Evolutionary conservation across 1,139 yeast species (phyloP).

Genomic region (Ogataea hybrid): DNA sequence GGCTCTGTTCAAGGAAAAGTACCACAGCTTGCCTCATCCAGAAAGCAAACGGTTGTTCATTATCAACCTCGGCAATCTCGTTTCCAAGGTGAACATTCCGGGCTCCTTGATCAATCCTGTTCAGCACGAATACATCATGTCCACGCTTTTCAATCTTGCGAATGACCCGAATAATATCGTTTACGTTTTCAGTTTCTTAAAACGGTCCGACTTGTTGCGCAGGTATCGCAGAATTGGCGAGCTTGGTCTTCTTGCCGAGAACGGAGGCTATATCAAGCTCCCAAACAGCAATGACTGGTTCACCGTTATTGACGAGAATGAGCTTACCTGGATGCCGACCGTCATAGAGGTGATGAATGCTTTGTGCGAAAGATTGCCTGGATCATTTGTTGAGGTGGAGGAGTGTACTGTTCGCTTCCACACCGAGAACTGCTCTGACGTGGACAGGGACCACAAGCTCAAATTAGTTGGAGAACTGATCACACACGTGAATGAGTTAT

Average conservation of each 20-base stretch:
- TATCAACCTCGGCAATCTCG: slow-evolving; percentile 48
- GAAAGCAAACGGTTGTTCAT: slow-evolving; percentile 49
- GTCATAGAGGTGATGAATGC: slow-evolving; percentile 60
- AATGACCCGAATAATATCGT: slow-evolving; percentile 57
- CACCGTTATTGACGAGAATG: slow-evolving; percentile 50
- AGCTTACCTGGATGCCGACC: slow-evolving; percentile 59
- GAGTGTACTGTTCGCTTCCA: slow-evolving; percentile 77
- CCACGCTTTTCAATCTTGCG: slow-evolving; percentile 49
- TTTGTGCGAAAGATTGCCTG: slow-evolving; percentile 77
- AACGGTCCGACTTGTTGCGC: slow-evolving; percentile 62
- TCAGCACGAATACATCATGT: slow-evolving; percentile 48
- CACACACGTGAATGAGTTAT: slow-evolving; percentile 79
- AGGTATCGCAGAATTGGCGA: slow-evolving; percentile 65
- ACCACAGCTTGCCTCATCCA: slow-evolving; percentile 16
- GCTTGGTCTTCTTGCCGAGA: slow-evolving; percentile 84
- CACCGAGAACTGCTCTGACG: slow-evolving; percentile 57
- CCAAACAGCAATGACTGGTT: slow-evolving; percentile 61
- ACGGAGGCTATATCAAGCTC: slow-evolving; percentile 73
- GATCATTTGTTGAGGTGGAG: slow-evolving; percentile 67
- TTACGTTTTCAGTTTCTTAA: slow-evolving; percentile 66
- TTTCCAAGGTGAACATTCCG: slow-evolving; percentile 30
- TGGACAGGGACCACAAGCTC: slow-evolving; percentile 64
- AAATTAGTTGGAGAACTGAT: slow-evolving; percentile 81
- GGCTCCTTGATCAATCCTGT: slow-evolving; percentile 31
- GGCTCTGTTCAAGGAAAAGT: slow-evolving; percentile 37